phyloP scores from a whole-genome alignment of 1,284 basidiomycete species.

The Sporisorium sorghi region DNA sequence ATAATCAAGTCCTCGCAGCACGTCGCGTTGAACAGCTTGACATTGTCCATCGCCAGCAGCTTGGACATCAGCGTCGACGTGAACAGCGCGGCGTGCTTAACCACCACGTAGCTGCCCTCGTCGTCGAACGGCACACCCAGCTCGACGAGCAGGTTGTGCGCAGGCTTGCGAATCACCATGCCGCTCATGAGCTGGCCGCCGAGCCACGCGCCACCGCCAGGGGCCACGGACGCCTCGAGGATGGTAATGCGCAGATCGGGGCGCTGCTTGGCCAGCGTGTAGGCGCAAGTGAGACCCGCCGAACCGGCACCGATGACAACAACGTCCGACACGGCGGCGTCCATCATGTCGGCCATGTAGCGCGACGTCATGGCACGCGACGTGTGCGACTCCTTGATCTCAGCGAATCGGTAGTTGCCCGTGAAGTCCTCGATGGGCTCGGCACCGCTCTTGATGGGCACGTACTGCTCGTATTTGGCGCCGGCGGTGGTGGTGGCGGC shows the following conservation, averaged over 20 bases:
- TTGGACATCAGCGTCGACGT: constrained; percentile 82
- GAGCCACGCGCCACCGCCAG: constrained; percentile 72
- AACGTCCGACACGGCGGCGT: constrained; percentile 77
- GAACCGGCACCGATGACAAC: constrained; percentile 84
- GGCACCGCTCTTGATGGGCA: constrained; percentile 57
- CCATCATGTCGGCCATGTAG: constrained; percentile 66
- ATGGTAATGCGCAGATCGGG: constrained; percentile 85
- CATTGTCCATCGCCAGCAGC: constrained; percentile 78
- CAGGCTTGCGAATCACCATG: constrained; percentile 86
- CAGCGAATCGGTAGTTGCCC: constrained; percentile 64
- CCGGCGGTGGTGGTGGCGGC: constrained; percentile 1
- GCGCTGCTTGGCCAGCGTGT: constrained; percentile 75
- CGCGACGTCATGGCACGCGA: constrained; percentile 63
- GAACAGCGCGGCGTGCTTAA: constrained; percentile 72
- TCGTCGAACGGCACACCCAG: constrained; percentile 83
- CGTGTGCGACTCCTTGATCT: constrained; percentile 66
- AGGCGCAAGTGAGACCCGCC: constrained; percentile 82
- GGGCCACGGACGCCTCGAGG: constrained; percentile 83
- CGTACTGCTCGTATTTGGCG: constrained; percentile 43
- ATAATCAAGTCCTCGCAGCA: constrained; percentile 68
- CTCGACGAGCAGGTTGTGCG: constrained; percentile 79
- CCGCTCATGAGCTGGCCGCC: constrained; percentile 84
- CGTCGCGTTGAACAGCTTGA: constrained; percentile 72
- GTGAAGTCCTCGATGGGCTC: constrained; percentile 64
- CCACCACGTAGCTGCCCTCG: constrained; percentile 75